Base-by-base conservation (phyloP, 1,139 yeast species). In the Debaryomycetaceae sp. region DNA sequence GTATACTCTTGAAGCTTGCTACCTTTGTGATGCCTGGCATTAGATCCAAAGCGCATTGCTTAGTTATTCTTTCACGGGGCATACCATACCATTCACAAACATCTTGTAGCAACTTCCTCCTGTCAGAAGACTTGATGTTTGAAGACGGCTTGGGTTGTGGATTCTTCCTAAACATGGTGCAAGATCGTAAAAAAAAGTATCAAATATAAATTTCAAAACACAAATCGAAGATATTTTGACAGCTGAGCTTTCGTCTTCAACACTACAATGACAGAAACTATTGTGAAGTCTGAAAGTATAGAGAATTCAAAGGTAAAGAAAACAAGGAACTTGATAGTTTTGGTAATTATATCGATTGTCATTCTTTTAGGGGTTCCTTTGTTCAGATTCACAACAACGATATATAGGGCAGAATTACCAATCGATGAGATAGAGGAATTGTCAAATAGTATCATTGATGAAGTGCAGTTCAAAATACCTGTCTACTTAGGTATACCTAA, bases 71-170 rank as follows among this genome's bases (percentile, higher is more conserved):
- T 0, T 66, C 68, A 41, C 72, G 76, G 9, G 80, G 76, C 1
- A 84, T 53, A 1, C 57, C 58, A 54, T 75, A 83, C 17, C 59
- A 59, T n/a, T 63, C 57, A 51, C 82, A 72, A 37, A 85, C 72
- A 8, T 65, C 58, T 8, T 68, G 61, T 9, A 83, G 67, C 34
- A 88, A 65, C 53, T 78, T 80, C 56, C 90, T 76, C 41, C 95
- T 70, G 50, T 90, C 97, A 0, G 96, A 86, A 9, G 88, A 80
- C 63, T 90, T 90, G 49, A 91, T 74, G 56, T 87, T 87, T 7
- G 96, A 80, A 42, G 82, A 72, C 4, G 95, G 84, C 64, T 89
- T 89, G 43, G 83, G 70, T 61, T 79, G 69, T 6, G 87, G 82
- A 42, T 76, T 79, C 53, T 83, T 84, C 58, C 76, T 79, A 54